Percentiles rank a stretch among this genome's conserved stretches.
phyloP scores from a whole-genome alignment of 306 rosid genomes.

The Citrullus mucosospermus region DNA sequence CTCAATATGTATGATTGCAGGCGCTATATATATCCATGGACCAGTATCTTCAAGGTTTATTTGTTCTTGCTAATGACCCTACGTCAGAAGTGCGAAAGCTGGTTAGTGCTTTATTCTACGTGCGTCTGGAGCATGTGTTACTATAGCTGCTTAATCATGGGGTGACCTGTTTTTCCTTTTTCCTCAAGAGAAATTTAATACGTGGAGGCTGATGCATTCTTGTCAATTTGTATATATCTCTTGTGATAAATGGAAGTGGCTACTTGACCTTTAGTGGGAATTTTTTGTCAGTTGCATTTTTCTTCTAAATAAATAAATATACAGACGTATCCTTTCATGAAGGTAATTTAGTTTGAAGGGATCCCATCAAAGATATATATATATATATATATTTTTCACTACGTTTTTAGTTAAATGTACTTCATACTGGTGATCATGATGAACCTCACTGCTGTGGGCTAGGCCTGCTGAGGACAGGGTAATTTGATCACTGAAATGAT shows the following conservation, averaged over 20 bases:
- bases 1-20: constrained; percentile 24
- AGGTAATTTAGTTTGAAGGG: background rate
- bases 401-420: background rate
- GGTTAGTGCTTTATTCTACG: constrained; percentile 37
- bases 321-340: background rate
- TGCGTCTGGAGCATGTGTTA: background rate
- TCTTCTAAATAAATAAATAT: background rate
- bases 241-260: background rate
- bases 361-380: background rate
- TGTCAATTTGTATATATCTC: background rate
- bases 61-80: constrained; percentile 74
- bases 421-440: background rate
- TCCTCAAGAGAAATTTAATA: background rate
- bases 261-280: background rate
- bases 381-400: background rate
- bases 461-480: background rate
- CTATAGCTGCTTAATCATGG: background rate
- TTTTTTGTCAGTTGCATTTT: background rate
- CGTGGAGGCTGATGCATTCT: background rate
- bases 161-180: background rate
- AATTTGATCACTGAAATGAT: background rate
- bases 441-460: background rate
- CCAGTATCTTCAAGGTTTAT: constrained; percentile 91
- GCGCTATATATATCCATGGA: constrained; percentile 72
- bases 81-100: constrained; percentile 77